Evolutionary conservation across 2,329 filamentous ascomycete genomes (phyloP), one percentile per base, ranked within the genome.

Genomic region (Botrytis squamosa): DNA sequence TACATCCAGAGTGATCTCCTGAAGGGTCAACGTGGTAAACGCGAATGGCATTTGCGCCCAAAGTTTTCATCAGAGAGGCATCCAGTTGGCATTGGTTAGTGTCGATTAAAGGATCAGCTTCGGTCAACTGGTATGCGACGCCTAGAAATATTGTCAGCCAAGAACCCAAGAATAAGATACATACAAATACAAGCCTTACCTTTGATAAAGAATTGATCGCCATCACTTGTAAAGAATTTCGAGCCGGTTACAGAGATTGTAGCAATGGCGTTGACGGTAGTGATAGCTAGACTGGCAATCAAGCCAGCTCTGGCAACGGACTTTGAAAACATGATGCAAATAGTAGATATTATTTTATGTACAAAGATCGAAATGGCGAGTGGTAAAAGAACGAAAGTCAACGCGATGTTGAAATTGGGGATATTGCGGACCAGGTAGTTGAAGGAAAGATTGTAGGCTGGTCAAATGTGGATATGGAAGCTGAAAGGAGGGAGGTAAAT

Each of bases 191-290:
- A 7, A 12, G 29, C 63, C 81, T 69, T 82, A 92, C 93, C 93
- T 84, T 95, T 96, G 82, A 96, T 88, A 82, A 90, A 96, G 86
- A 93, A 97, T 81, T 97, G 93, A 46, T 90, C 86, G 76, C 93
- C 93, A 81, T 95, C 89, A 79, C 88, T 89, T 77, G 90, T 90
- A 85, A 97, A 97, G 85, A 97, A 94, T 84, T 97, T 97, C 84
- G 91, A 90, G 69, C 93, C 93, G 71, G 91, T 88, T 33, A 84
- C 83, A 70, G 85, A 84, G 74, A 90, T 84, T 38, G 85, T 84
- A 52, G 86, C 83, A 66, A 89, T 76, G 44, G 86, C 79, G 73
- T 75, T 75, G 29, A 76, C 76, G 36, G 77, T 70, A 59, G 71
- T 77, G 55, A 78, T 73, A 73, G 78, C 80, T 14, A 77, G 75